These are phyloP conservation scores for Saccharum spontaneum DNA, from an alignment of 176 grass and related monocot species.

Conservation along the genomic window DNA sequence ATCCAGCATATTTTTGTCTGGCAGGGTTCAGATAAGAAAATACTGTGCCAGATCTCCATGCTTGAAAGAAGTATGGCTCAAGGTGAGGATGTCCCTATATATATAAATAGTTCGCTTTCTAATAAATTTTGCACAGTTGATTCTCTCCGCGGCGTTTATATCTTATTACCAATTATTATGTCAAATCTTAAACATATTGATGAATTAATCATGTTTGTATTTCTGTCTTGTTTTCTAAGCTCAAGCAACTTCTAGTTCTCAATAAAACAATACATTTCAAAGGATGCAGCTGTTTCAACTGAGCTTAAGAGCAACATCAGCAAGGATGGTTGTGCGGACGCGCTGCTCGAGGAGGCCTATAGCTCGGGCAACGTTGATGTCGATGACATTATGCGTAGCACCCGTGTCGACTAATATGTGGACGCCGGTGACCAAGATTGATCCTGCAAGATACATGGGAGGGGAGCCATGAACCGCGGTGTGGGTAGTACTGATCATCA, in stretches of 20 bases:
- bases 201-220: not conserved
- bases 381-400: too few species aligned
- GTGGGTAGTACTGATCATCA: too few species aligned
- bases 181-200: not conserved
- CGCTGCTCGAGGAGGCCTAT: too few species aligned
- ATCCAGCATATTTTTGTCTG: slow-evolving; percentile 32
- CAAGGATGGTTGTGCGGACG: too few species aligned
- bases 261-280: not conserved
- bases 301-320: not conserved
- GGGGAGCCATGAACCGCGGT: too few species aligned
- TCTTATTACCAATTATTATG: not conserved
- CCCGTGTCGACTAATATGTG: too few species aligned
- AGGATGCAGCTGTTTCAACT: not conserved
- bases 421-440: too few species aligned
- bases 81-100: slow-evolving; percentile 49
- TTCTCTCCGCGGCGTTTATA: not conserved
- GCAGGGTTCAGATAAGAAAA: slow-evolving; percentile 91
- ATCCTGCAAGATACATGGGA: too few species aligned
- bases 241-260: not conserved
- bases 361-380: too few species aligned
- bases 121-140: slow-evolving; percentile 1
- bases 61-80: slow-evolving; percentile 97
- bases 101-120: not conserved
- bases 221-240: not conserved
- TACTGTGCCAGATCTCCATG: slow-evolving; percentile 92